Base-by-base conservation (phyloP, 352 stramenopile genomes). In the Elongisporangium anandrum region DNA sequence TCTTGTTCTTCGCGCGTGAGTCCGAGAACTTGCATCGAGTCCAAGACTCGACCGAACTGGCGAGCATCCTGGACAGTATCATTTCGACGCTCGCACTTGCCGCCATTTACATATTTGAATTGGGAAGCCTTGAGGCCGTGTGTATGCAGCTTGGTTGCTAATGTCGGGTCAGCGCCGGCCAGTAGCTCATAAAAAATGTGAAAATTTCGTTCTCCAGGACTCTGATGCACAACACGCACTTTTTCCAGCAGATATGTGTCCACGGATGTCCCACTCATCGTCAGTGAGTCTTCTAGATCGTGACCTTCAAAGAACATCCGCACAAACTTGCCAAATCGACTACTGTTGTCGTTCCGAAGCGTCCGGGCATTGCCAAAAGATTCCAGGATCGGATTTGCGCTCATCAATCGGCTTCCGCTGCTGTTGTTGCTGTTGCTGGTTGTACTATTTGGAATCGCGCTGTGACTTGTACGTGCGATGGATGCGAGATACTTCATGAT, bases 231-330 rank as follows among this genome's bases (percentile, higher is more conserved):
- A 29, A 96, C 72, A 38, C 89, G 83, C 50, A 96, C 88, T 63
- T 97, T 97, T 71, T 98, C 95, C 53, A 98, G 75, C 4, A 98
- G 66, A 58, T 98, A 98, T 15, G 87, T 97, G 56, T 95, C 79
- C 52, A 83, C 75, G 0, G 75, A 87, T 47, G 77, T 92, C 2
- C 72, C 73, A n/a, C 83, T 71, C 64, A 97, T 94, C 45, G 26
- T 73, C 69, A 72, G 63, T 54, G 56, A 77, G 41, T 70, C 52
- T 23, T 61, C 61, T 59, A 64, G 48, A 19, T 63, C 66, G 23
- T 68, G 69, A 20, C 65, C 65, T 5, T 68, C 83, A 61, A 96
- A 96, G 57, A 88, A 85, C 79, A 96, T 87, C 51, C 88, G 81
- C 57, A 97, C 90, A 54, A 92, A 95, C 63, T 95, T 95, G 22